Base-by-base conservation (phyloP, 75 land plant genomes). In the Adiantum capillusveneris region DNA sequence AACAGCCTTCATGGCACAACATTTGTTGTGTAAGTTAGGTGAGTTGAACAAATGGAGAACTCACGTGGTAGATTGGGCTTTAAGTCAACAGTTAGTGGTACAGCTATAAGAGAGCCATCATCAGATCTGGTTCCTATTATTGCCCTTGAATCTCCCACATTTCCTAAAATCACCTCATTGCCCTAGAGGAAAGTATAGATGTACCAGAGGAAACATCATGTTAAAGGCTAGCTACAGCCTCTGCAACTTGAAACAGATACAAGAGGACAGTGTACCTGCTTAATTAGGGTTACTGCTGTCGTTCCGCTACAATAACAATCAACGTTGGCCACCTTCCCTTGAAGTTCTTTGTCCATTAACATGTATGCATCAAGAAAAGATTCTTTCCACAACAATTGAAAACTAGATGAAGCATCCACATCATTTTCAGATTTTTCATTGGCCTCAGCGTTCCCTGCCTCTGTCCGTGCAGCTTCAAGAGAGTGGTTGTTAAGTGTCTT, bases 71-170 rank as follows among this genome's bases (percentile, higher is more conserved):
- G 79, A 69, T 76, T 84, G 28, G 97, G 92, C 60, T 91, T 91
- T 24, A 91, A 74, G 62, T 91, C 97, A 31, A 87, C 81, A 30
- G 97, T 92, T 70, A 92, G 72, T 65, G 84, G 97, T 53, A 87
- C 69, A 25, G 97, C 83, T 62, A 61, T 36, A 30, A 84, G 63
- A 21, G 62, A 59, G 42, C 76, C 72, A 52, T 84, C 62, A 61
- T 71, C 60, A 63, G 81, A 83, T 63, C 74, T 75, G 11, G 84
- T 87, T 44, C 88, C 93, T 49, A 91, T 39, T 29, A 91, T 59
- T 28, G 97, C 97, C 71, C 97, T 70, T 19, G 97, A 90, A 56
- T 90, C 93, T 20, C 97, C 97, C 62, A 92, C 78, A 80, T 92
- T 84, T 65, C 89, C 92, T 78, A 92, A 69, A 20, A 92, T 76